Conservation (phyloP, 192 early-diverging fungal species). For the Thamnidium elegans region DNA sequence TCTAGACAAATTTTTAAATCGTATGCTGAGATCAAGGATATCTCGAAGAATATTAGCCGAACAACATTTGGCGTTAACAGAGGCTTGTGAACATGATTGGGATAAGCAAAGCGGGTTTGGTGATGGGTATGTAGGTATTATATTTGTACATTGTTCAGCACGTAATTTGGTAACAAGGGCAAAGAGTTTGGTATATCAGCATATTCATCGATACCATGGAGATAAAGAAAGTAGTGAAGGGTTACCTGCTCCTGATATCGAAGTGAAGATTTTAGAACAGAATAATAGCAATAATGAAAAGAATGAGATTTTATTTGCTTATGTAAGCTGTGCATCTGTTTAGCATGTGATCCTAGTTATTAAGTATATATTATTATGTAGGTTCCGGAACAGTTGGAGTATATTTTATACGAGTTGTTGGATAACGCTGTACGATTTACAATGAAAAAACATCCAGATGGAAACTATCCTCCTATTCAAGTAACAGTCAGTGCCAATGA, state of each 20-base stretch:
- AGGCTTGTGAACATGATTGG: constrained; percentile 51
- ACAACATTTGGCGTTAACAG: constrained; percentile 84
- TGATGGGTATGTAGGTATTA: constrained; percentile 65
- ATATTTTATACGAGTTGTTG: constrained; percentile 89
- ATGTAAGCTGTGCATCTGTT: constrained; percentile 3
- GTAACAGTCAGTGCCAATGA: constrained; percentile 80
- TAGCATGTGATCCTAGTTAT: background rate
- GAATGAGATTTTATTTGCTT: constrained; percentile 30
- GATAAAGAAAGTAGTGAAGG: background rate
- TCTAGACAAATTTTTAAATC: constrained; percentile 85
- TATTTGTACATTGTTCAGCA: constrained; percentile 64
- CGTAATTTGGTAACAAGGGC: constrained; percentile 43
- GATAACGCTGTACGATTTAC: constrained; percentile 82
- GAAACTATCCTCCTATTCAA: constrained; percentile 66
- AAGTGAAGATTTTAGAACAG: background rate
- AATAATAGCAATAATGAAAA: background rate
- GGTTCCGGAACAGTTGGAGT: constrained; percentile 86
- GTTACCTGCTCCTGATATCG: background rate
- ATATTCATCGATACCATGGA: background rate
- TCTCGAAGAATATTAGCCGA: constrained; percentile 88
- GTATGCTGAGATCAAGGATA: constrained; percentile 85
- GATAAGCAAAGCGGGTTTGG: constrained; percentile 40
- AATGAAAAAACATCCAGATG: constrained; percentile 49
- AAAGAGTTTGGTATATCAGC: constrained; percentile 11
- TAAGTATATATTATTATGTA: background rate